A percentile compares a stretch with the other conserved stretches of the same genome.
phyloP scores from a whole-genome alignment of 2,329 filamentous ascomycete genomes.

The Daldinia sp. region DNA sequence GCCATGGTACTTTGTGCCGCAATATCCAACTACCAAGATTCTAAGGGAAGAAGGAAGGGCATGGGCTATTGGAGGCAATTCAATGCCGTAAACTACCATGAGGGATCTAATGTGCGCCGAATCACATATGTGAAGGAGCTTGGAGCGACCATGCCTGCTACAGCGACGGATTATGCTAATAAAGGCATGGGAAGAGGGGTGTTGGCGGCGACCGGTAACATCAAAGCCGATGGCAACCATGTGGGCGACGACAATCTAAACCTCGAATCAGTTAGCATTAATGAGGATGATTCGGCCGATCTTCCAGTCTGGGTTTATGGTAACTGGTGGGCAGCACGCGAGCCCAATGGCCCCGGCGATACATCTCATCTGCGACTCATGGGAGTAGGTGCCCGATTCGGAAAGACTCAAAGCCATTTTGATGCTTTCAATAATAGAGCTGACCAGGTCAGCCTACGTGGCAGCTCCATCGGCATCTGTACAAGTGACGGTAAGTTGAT shows the following conservation, averaged over 20 bases:
- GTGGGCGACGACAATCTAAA: conserved; percentile 13
- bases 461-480: conserved; percentile 24
- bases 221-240: conserved; percentile 24
- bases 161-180: conserved; percentile 12
- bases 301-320: conserved; percentile 26
- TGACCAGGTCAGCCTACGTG: conserved; percentile 14
- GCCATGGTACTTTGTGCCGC: conserved; percentile 19
- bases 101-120: conserved; percentile 10
- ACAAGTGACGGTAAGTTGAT: conserved; percentile 18
- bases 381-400: conserved; percentile 21
- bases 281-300: conserved; percentile 19
- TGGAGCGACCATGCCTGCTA: conserved; percentile 12
- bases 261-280: conserved; percentile 4
- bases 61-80: conserved; percentile 32
- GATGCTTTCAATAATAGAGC: conserved; percentile 22
- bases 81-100: conserved; percentile 25
- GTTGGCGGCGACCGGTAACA: conserved; percentile 21
- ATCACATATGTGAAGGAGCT: conserved; percentile 24
- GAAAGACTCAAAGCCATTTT: conserved; percentile 26
- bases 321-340: conserved; percentile 22
- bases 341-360: conserved; percentile 8
- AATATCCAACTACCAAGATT: conserved; percentile 26
- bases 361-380: conserved; percentile 22
- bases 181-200: conserved; percentile 13
- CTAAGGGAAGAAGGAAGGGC: conserved; percentile 11